Evolutionary conservation across 345 rosid species (phyloP), one percentile per base, ranked within the genome.

Genomic region (Citropsis articulata): DNA sequence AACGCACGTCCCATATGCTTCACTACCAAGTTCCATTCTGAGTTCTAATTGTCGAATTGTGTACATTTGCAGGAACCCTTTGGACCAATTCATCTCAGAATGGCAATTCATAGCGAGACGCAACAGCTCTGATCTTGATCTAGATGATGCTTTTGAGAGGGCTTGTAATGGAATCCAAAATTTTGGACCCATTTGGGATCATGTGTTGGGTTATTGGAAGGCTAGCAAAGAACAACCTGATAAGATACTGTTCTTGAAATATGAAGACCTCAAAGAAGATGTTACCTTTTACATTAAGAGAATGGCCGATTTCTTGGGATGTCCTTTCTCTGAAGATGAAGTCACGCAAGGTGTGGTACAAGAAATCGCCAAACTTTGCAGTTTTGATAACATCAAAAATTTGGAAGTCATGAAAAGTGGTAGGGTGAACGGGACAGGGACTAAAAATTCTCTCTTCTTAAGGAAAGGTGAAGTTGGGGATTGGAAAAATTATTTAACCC

Each of bases 401-500:
- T 42, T 42, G 48, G 48, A 85, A 48, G 27, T n/a, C 80, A 81
- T 83, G 40, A 72, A 78, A 80, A 48, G 75, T 85, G 65, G 88
- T 79, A 73, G 71, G 77, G 86, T 12, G 57, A 71, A 25, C 75
- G 56, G 31, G 69, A 77, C 30, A 78, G 83, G 75, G 18, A 42
- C 4, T 36, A 75, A 77, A 0, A 81, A 87, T 22, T 73, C 78
- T 60, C 80, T 79, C 2, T 84, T 66, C 70, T 85, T 85, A 28
- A 77, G 86, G 72, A 81, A 85, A 81, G 90, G 90, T 0, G 70
- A 81, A 56, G 86, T 85, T 64, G 85, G 88, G 4, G 86, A 83
- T 10, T 79, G 85, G 86, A 42, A 42, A 42, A 42, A 42, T 42
- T 42, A 42, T 42, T 42, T 42, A 42, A 42, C 45, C 45, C 12